phyloP scores from a whole-genome alignment of 2,329 filamentous ascomycete species.

The Fusarium solani-melongenae region DNA sequence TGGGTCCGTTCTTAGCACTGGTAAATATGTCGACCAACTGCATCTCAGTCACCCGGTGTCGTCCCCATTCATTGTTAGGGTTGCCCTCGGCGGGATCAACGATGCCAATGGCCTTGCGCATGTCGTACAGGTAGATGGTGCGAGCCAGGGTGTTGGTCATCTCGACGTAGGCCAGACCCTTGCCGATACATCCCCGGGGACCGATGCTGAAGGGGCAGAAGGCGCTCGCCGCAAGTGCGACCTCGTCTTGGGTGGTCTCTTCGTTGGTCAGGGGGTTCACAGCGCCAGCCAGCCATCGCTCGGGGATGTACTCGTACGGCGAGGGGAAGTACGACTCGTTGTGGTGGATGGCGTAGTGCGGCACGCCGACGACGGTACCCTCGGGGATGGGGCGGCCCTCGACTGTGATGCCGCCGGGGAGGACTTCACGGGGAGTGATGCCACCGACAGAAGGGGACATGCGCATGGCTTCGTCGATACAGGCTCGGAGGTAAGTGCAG shows the following conservation, averaged over 20 bases:
- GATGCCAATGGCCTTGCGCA: constrained; percentile 62
- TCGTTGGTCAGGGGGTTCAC: constrained; percentile 50
- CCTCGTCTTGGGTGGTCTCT: constrained; percentile 60
- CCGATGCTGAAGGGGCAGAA: constrained; percentile 82
- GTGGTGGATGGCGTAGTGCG: constrained; percentile 77
- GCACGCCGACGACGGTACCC: constrained; percentile 71
- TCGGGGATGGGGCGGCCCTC: constrained; percentile 65
- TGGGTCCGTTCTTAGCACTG: constrained; percentile 76
- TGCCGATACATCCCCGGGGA: constrained; percentile 77
- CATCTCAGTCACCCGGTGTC: constrained; percentile 69
- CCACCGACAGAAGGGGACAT: constrained; percentile 71
- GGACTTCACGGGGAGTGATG: constrained; percentile 69
- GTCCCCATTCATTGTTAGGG: constrained; percentile 61
- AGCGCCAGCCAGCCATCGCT: constrained; percentile 71
- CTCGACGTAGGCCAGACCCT: constrained; percentile 75
- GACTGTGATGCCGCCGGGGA: constrained; percentile 64
- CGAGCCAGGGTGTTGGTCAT: constrained; percentile 72
- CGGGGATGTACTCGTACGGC: constrained; percentile 69
- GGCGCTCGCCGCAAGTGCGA: constrained; percentile 69
- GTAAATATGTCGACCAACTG: constrained; percentile 80
- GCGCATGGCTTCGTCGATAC: constrained; percentile 74
- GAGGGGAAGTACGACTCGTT: constrained; percentile 70
- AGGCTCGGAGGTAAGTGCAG: constrained; percentile 70
- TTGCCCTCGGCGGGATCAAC: constrained; percentile 65
- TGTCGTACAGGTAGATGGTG: constrained; percentile 70